Evolutionary conservation across 1,284 basidiomycete genomes (phyloP).

Genomic region (Papiliotrema nemorosa): DNA sequence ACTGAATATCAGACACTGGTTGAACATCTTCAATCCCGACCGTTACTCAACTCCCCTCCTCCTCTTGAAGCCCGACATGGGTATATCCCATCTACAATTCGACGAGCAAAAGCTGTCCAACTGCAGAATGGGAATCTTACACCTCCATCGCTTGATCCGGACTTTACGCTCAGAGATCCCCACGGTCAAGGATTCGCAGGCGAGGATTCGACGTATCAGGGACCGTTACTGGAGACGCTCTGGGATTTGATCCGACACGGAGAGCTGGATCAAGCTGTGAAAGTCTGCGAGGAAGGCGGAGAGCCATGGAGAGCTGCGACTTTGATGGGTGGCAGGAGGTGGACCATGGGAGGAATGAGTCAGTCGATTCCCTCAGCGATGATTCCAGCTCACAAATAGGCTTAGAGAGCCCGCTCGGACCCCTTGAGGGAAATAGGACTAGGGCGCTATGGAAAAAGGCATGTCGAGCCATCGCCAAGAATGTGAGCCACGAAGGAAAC

Average conservation of each 20-base stretch:
- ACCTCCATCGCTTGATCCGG: slow-evolving; percentile 39
- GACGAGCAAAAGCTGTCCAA: slow-evolving; percentile 27
- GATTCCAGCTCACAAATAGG: slow-evolving; percentile 26
- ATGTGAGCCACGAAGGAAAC: slow-evolving; percentile 54
- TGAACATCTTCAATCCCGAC: slow-evolving; percentile 42
- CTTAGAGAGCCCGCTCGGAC: slow-evolving; percentile 44
- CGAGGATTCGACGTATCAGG: slow-evolving; percentile 45
- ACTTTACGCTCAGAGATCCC: slow-evolving; percentile 44
- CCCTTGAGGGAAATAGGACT: slow-evolving; percentile 61
- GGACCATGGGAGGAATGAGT: slow-evolving; percentile 45
- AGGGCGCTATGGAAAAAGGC: slow-evolving; percentile 79
- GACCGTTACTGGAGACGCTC: slow-evolving; percentile 39
- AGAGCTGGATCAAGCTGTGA: slow-evolving; percentile 73
- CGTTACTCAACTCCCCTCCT: slow-evolving; percentile 32
- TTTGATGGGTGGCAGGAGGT: slow-evolving; percentile 49
- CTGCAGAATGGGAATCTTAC: slow-evolving; percentile 4
- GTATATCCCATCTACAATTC: slow-evolving; percentile 43
- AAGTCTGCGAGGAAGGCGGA: slow-evolving; percentile 74
- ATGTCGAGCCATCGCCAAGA: slow-evolving; percentile 72
- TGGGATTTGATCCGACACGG: slow-evolving; percentile 55
- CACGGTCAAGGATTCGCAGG: slow-evolving; percentile 39
- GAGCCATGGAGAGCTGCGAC: slow-evolving; percentile 72
- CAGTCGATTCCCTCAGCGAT: slow-evolving; percentile 8
- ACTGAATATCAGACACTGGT: slow-evolving; percentile 27
- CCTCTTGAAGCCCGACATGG: slow-evolving; percentile 43